Evolutionary conservation across 805 yeast genomes (phyloP).

Genomic region (Yamadazyma tumulicola): DNA sequence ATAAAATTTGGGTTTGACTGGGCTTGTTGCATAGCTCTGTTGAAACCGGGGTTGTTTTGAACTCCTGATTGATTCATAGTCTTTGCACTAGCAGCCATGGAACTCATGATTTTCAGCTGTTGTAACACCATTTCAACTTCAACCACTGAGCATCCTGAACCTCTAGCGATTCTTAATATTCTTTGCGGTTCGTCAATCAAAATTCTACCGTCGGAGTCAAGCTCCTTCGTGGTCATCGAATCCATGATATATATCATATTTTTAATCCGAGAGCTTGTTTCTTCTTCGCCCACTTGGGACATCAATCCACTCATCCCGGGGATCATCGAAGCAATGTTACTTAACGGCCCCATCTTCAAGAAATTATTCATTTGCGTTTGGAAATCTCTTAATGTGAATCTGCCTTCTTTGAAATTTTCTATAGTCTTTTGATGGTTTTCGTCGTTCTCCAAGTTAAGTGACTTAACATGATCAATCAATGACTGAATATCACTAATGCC

Average conservation of each 20-base stretch:
- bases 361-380: constrained; percentile 94
- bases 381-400: constrained; percentile 85
- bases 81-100: constrained; percentile 70
- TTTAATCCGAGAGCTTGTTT: constrained; percentile 78
- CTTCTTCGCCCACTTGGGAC: constrained; percentile 88
- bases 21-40: constrained; percentile 54
- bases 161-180: constrained; percentile 86
- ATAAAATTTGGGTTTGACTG: constrained; percentile 48
- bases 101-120: constrained; percentile 92
- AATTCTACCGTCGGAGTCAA: constrained; percentile 82
- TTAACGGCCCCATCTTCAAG: constrained; percentile 93
- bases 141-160: constrained; percentile 87
- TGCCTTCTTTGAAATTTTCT: constrained; percentile 92
- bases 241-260: constrained; percentile 90
- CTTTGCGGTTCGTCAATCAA: constrained; percentile 81
- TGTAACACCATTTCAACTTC: constrained; percentile 90
- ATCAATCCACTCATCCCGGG: constrained; percentile 87
- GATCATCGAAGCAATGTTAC: constrained; percentile 91
- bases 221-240: constrained; percentile 90
- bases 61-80: constrained; percentile 11
- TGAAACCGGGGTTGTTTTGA: constrained; percentile 40
- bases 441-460: constrained; percentile 62
- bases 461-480: constrained; percentile 88
- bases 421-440: constrained; percentile 83
- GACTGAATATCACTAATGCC: constrained; percentile 97